These are phyloP conservation scores for Apiospora hydei DNA, from an alignment of 2,329 filamentous ascomycete species.

Conservation along the genomic window DNA sequence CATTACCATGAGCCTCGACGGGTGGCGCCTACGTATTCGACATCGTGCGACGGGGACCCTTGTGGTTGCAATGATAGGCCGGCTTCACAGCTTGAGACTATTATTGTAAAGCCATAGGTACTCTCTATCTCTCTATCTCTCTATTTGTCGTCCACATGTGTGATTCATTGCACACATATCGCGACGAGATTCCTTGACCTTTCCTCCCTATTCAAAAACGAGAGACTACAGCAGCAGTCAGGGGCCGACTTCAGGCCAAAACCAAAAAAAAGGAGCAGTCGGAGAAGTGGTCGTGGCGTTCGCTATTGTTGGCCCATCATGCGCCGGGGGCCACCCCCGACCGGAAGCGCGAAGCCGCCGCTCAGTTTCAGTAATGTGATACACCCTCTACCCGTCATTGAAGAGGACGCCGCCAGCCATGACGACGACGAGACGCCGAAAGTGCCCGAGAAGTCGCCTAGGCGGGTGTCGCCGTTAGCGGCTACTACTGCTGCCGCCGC, in stretches of 20 bases:
- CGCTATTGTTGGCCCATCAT: neutral
- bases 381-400: neutral
- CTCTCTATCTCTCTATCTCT: too few relatives aligned
- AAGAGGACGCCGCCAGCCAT: constrained; percentile 6
- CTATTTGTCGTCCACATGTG: neutral
- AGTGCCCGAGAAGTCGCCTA: constrained; percentile 22
- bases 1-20: neutral
- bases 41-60: constrained; percentile 3
- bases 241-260: neutral
- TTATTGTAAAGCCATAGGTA: neutral
- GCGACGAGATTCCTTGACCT: neutral
- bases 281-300: neutral
- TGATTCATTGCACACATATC: neutral
- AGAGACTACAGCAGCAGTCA: neutral
- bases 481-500: neutral
- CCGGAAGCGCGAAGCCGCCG: neutral
- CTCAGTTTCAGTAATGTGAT: neutral
- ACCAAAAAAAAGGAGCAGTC: neutral
- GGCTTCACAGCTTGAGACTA: neutral
- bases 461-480: neutral
- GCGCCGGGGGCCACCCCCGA: neutral
- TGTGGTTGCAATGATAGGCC: neutral
- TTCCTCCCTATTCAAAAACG: neutral
- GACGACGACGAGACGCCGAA: constrained; percentile 19
- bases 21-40: neutral